Percentiles rank a stretch among this genome's conserved stretches.
phyloP scores from a whole-genome alignment of 2,329 filamentous ascomycete species.

The Penicillium capsulatum region DNA sequence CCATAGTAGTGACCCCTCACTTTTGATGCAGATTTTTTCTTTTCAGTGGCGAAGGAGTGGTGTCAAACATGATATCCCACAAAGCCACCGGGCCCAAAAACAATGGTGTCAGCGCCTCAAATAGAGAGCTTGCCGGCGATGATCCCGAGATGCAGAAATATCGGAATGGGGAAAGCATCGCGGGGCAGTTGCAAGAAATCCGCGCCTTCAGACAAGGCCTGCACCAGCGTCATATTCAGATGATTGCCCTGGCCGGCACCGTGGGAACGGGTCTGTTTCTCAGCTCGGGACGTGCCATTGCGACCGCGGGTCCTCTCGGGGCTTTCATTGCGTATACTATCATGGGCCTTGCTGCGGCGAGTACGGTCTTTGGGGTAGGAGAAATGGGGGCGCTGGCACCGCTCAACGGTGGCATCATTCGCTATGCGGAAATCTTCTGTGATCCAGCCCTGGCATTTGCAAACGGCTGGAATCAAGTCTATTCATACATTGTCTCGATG shows the following conservation, averaged over 20 bases:
- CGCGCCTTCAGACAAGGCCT: constrained; percentile 25
- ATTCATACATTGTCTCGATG: constrained; percentile 32
- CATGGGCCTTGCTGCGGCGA: constrained; percentile 34
- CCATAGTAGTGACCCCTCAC: too few relatives aligned
- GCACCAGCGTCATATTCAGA: constrained; percentile 34
- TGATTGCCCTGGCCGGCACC: constrained; percentile 39
- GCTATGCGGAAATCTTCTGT: constrained; percentile 35
- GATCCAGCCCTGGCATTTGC: constrained; percentile 36
- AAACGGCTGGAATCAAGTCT: constrained; percentile 40
- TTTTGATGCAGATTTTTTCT: too few relatives aligned
- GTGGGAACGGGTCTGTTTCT: constrained; percentile 39
- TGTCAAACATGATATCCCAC: too few relatives aligned
- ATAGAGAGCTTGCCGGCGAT: constrained; percentile 1
- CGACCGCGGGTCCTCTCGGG: constrained; percentile 30
- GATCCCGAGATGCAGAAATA: constrained; percentile 9
- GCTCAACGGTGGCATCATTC: constrained; percentile 37
- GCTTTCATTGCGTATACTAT: constrained; percentile 38
- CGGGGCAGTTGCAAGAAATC: constrained; percentile 22
- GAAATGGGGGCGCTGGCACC: constrained; percentile 39
- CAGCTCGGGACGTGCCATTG: constrained; percentile 33
- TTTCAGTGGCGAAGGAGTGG: too few relatives aligned
- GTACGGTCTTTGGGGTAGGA: constrained; percentile 34
- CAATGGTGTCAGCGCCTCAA: constrained; percentile 4
- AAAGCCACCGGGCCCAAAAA: neutral
- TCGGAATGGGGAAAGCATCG: constrained; percentile 17